A percentile compares a stretch with the other conserved stretches of the same genome.
phyloP scores from a whole-genome alignment of 2,329 filamentous ascomycete species.

The Helminthosporium solani region DNA sequence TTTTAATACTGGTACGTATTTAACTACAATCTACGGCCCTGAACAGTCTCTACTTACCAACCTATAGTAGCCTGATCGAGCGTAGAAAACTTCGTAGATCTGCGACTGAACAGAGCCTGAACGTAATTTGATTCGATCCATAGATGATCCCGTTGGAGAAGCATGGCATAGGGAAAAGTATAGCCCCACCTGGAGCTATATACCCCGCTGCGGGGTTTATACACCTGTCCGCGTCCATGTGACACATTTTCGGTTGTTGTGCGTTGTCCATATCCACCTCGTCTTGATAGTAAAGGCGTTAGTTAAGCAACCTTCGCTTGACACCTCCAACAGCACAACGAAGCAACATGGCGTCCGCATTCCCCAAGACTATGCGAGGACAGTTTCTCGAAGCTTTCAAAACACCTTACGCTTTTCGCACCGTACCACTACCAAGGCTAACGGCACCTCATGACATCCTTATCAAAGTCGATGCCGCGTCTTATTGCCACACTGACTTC shows the following conservation, averaged over 20 bases:
- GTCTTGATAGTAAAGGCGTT: not conserved
- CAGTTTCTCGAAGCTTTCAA: conserved; percentile 48
- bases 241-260: not conserved
- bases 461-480: conserved; percentile 50
- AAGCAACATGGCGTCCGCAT: conserved; percentile 14
- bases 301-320: not conserved
- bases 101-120: no score
- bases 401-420: conserved; percentile 42
- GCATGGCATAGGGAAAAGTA: conserved; percentile 4
- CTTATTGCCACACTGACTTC: conserved; percentile 50
- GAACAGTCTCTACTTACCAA: no score
- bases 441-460: conserved; percentile 45
- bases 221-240: not conserved
- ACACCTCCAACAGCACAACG: not conserved
- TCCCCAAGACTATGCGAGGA: conserved; percentile 41
- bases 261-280: not conserved
- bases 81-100: no score
- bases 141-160: conserved; percentile 12
- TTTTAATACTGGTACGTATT: no score
- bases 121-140: conserved; percentile 4
- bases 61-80: no score
- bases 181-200: conserved; percentile 21
- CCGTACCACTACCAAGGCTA: conserved; percentile 37
- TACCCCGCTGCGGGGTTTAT: conserved; percentile 33
- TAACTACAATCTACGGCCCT: no score